Percentiles rank a stretch among this genome's conserved stretches.
Conservation (phyloP, 352 stramenopile genomes). For the Thraustochytrium striatum region DNA sequence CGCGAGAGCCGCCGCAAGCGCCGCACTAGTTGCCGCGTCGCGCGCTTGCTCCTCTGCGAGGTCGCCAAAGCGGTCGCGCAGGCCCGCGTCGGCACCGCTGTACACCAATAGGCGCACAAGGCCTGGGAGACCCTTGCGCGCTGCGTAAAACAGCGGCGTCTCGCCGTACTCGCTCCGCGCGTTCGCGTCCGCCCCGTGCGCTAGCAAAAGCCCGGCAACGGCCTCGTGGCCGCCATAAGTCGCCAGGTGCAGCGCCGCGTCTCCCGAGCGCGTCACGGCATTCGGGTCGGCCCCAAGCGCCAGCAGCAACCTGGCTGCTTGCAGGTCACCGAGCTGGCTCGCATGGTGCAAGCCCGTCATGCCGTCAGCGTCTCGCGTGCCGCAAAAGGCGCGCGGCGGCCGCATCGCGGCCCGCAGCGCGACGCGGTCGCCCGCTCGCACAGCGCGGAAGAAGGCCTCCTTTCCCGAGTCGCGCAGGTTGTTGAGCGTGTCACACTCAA, state of each 20-base stretch:
- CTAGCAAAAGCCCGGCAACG: slow-evolving; percentile 64
- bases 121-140: slow-evolving; percentile 65
- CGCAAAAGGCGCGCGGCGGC: background rate
- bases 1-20: background rate
- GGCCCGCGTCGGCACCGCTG: slow-evolving; percentile 62
- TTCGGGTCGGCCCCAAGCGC: background rate
- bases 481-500: slow-evolving; percentile 2
- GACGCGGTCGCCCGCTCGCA: background rate
- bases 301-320: background rate
- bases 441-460: background rate
- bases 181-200: slow-evolving; percentile 63
- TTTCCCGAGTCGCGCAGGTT: background rate
- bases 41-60: slow-evolving; percentile 65
- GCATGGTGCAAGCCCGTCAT: slow-evolving; percentile 1
- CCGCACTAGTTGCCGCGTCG: slow-evolving; percentile 58
- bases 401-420: background rate
- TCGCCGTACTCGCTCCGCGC: slow-evolving; percentile 59
- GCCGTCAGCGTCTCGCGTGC: background rate
- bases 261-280: slow-evolving; percentile 15
- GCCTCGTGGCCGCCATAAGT: slow-evolving; percentile 62
- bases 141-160: slow-evolving; percentile 69
- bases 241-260: slow-evolving; percentile 69
- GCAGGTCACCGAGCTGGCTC: background rate
- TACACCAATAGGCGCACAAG: slow-evolving; percentile 64
- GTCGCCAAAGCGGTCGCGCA: slow-evolving; percentile 66